These are phyloP conservation scores for Candida taoyuanica DNA, from an alignment of 805 yeast species.

Conservation along the genomic window DNA sequence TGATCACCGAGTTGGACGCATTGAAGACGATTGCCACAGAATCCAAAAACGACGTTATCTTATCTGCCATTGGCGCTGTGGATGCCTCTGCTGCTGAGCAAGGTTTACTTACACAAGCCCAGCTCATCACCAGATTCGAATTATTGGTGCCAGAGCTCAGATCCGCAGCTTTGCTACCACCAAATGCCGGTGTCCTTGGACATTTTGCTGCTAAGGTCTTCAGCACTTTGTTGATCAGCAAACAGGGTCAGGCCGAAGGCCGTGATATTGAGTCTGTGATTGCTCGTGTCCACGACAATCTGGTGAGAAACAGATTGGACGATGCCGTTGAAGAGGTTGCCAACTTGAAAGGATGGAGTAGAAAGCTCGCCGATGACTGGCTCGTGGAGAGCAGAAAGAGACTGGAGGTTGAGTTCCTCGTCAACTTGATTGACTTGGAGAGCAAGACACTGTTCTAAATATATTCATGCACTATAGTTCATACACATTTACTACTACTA, in stretches of 20 bases:
- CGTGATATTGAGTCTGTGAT: constrained; percentile 85
- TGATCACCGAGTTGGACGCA: constrained; percentile 20
- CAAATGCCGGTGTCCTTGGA: constrained; percentile 93
- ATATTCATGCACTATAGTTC: not conserved
- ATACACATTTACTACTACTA: no score
- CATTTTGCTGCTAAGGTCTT: constrained; percentile 78
- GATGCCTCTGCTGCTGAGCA: constrained; percentile 38
- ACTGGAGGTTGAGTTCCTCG: constrained; percentile 78
- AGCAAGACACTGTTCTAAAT: constrained; percentile 40
- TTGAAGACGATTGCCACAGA: constrained; percentile 35
- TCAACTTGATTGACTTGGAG: constrained; percentile 65
- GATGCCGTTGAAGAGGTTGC: constrained; percentile 92
- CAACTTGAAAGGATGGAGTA: constrained; percentile 86
- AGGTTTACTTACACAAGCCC: constrained; percentile 49
- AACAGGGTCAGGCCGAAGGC: constrained; percentile 74
- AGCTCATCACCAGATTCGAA: constrained; percentile 38
- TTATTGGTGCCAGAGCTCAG: constrained; percentile 80
- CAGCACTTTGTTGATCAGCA: constrained; percentile 69
- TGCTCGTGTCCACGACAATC: constrained; percentile 75
- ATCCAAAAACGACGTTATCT: constrained; percentile 41
- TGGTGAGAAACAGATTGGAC: constrained; percentile 72
- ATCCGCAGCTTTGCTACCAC: constrained; percentile 84
- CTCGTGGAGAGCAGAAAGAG: constrained; percentile 83
- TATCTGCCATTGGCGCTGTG: constrained; percentile 42
- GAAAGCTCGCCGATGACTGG: constrained; percentile 90